These are phyloP conservation scores for Pseudogymnoascus sp. DNA, from an alignment of 2,329 filamentous ascomycete species.

Conservation along the genomic window DNA sequence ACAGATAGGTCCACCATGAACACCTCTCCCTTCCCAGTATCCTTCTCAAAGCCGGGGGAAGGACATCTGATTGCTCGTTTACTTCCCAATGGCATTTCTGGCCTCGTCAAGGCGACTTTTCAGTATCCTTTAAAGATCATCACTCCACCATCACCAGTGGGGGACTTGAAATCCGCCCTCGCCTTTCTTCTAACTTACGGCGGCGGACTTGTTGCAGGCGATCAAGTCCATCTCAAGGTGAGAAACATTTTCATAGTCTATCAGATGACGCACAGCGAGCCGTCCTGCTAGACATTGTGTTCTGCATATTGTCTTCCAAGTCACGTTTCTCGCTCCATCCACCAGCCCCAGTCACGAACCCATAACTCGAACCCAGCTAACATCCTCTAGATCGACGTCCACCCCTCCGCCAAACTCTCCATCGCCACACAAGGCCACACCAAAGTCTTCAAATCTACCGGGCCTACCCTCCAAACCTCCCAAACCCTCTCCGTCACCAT, in stretches of 20 bases:
- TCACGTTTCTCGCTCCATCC: not conserved
- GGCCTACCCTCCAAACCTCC: slow-evolving; percentile 44
- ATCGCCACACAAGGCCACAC: slow-evolving; percentile 72
- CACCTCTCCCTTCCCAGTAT: slow-evolving; percentile 42
- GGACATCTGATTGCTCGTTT: slow-evolving; percentile 67
- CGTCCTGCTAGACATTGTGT: not conserved
- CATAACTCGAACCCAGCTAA: not conserved
- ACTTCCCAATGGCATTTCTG: slow-evolving; percentile 62
- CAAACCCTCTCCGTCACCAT: slow-evolving; percentile 48
- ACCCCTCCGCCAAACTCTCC: slow-evolving; percentile 55
- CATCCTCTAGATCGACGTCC: slow-evolving; percentile 46
- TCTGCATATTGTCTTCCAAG: not conserved
- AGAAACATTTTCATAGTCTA: not conserved
- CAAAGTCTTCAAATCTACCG: slow-evolving; percentile 82
- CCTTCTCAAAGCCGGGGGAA: slow-evolving; percentile 65
- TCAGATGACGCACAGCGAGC: not conserved
- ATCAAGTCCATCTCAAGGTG: slow-evolving; percentile 59
- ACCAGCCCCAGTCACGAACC: not conserved
- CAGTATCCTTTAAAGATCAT: slow-evolving; percentile 95
- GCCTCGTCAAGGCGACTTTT: slow-evolving; percentile 68
- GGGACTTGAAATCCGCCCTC: slow-evolving; percentile 58
- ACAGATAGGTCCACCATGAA: slow-evolving; percentile 13
- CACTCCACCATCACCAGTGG: slow-evolving; percentile 57
- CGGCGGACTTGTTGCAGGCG: slow-evolving; percentile 82
- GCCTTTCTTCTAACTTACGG: slow-evolving; percentile 92